Conservation (phyloP, 2,329 filamentous ascomycete species). For the Thielaviopsis populi region DNA sequence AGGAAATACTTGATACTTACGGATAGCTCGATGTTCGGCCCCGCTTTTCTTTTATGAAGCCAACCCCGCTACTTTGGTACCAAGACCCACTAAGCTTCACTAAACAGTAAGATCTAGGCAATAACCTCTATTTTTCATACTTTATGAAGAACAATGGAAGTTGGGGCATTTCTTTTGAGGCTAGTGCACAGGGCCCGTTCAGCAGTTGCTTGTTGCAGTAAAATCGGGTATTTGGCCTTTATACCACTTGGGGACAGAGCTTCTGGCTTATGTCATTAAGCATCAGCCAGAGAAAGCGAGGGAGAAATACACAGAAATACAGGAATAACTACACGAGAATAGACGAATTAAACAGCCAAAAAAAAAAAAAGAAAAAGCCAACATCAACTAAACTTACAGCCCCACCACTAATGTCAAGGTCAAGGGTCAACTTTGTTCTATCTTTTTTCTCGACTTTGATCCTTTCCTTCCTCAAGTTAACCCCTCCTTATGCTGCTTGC, state of each 20-base stretch:
- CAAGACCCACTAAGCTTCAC: no score
- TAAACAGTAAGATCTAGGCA: no score
- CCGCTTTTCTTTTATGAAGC: no score
- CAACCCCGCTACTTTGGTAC: no score
- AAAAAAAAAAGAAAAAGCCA: no score
- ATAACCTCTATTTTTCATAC: no score
- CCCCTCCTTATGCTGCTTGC: background rate
- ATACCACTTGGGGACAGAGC: background rate
- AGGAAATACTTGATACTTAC: no score
- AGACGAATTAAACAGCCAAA: background rate
- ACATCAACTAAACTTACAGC: background rate
- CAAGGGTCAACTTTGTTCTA: background rate
- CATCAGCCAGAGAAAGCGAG: no score
- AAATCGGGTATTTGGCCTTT: background rate
- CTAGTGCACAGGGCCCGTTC: background rate
- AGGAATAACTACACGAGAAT: no score
- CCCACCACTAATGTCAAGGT: background rate
- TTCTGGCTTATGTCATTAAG: background rate
- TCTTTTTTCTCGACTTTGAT: background rate
- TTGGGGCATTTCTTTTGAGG: background rate
- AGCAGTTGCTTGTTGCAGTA: background rate
- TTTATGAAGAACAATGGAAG: background rate
- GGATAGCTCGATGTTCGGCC: no score
- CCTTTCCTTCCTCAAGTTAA: background rate
- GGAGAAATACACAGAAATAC: no score